phyloP scores from a whole-genome alignment of 148 eudicot genomes.

The Rheum nobile region DNA sequence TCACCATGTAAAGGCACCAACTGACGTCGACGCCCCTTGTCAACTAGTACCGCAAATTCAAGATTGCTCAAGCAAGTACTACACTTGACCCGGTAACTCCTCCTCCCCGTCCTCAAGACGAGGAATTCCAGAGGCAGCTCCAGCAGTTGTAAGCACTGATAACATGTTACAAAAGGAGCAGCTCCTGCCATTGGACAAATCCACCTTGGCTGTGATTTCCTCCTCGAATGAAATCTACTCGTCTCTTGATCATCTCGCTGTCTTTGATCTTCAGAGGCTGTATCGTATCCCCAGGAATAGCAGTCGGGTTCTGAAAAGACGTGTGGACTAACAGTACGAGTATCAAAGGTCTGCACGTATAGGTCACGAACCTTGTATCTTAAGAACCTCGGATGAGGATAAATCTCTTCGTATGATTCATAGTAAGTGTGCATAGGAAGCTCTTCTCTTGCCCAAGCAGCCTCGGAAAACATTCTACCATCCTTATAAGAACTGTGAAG shows the following conservation, averaged over 20 bases:
- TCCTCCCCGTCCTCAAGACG: not conserved
- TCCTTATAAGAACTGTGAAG: no score
- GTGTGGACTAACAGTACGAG: no score
- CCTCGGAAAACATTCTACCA: no score
- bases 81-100: not conserved
- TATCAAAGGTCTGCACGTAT: no score
- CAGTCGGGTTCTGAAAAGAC: not conserved
- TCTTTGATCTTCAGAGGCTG: no score
- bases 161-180: not conserved
- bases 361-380: not conserved
- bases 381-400: not conserved
- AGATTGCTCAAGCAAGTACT: not conserved
- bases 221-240: not conserved
- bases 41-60: not conserved
- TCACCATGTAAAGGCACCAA: not conserved
- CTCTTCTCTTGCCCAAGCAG: no score
- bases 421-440: not conserved
- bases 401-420: not conserved
- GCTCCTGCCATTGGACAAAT: not conserved
- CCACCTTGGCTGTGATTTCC: not conserved
- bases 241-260: not conserved
- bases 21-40: not conserved
- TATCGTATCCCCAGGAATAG: no score
- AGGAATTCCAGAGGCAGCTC: not conserved
- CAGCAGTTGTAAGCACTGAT: not conserved